Evolutionary conservation across 306 rosid genomes (phyloP).

Genomic region (Potentilla sterilis): DNA sequence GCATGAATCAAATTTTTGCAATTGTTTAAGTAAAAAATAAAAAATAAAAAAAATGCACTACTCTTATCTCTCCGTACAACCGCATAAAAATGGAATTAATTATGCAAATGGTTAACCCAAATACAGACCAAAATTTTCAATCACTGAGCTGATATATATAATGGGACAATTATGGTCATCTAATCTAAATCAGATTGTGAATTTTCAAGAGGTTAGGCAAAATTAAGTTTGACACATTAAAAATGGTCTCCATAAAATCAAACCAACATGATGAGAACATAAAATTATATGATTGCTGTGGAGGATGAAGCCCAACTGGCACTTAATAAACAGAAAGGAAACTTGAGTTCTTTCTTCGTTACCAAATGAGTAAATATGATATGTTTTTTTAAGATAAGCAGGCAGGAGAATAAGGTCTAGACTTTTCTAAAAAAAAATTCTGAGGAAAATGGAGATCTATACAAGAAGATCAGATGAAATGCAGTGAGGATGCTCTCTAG

Average conservation of each 20-base stretch:
- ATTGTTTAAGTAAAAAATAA: not conserved
- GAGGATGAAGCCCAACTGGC: not conserved
- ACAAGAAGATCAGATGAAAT: not conserved
- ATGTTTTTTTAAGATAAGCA: not conserved
- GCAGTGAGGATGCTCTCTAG: not conserved
- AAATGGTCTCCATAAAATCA: not conserved
- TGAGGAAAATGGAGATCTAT: not conserved
- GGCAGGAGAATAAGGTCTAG: not conserved
- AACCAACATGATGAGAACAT: not conserved
- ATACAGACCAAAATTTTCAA: not conserved
- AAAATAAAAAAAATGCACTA: conserved; percentile 4
- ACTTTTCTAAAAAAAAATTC: not conserved
- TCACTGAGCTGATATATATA: not conserved
- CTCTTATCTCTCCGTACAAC: conserved; percentile 1
- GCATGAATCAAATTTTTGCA: not conserved
- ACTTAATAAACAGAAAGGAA: not conserved
- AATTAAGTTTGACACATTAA: not conserved
- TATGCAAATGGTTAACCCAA: not conserved
- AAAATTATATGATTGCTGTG: not conserved
- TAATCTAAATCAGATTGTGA: not conserved
- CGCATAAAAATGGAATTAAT: not conserved
- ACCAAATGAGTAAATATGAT: not conserved
- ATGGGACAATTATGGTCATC: not conserved
- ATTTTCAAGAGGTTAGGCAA: not conserved
- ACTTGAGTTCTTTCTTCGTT: not conserved